These are phyloP conservation scores for Fusarium stilboides DNA, from an alignment of 2,329 filamentous ascomycete species.

Conservation along the genomic window DNA sequence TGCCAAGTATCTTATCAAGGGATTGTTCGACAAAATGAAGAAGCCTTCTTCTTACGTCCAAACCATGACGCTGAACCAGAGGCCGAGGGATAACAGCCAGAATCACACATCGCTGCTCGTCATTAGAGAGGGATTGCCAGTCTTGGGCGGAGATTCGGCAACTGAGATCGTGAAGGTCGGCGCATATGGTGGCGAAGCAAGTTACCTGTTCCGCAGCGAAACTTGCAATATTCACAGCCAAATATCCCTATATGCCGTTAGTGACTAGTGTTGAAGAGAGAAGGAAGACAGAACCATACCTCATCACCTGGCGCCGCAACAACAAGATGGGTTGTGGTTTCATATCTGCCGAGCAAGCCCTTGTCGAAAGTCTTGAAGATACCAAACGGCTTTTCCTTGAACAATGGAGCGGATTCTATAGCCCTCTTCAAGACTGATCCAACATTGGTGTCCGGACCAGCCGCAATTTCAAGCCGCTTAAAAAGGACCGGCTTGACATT, in stretches of 20 bases:
- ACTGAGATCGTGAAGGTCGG: constrained; percentile 8
- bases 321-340: not conserved
- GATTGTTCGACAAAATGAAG: constrained; percentile 7
- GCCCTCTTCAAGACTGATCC: not conserved
- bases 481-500: constrained; percentile 7
- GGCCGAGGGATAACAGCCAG: not conserved
- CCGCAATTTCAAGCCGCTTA: not conserved
- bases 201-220: not conserved
- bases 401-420: not conserved
- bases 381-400: not conserved
- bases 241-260: constrained; percentile 12
- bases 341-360: not conserved
- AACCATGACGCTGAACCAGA: not conserved
- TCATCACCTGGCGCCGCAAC: constrained; percentile 10
- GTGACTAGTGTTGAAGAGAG: not conserved
- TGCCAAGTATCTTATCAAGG: not conserved
- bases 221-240: not conserved
- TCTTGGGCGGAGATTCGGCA: not conserved
- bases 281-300: constrained; percentile 2
- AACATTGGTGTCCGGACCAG: not conserved
- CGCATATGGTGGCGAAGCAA: not conserved
- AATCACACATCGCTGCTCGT: not conserved
- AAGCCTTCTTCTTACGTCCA: not conserved
- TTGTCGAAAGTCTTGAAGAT: not conserved
- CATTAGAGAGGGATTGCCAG: not conserved